Base-by-base conservation (phyloP, 2,329 filamentous ascomycete species). In the Talaromyces sp. region DNA sequence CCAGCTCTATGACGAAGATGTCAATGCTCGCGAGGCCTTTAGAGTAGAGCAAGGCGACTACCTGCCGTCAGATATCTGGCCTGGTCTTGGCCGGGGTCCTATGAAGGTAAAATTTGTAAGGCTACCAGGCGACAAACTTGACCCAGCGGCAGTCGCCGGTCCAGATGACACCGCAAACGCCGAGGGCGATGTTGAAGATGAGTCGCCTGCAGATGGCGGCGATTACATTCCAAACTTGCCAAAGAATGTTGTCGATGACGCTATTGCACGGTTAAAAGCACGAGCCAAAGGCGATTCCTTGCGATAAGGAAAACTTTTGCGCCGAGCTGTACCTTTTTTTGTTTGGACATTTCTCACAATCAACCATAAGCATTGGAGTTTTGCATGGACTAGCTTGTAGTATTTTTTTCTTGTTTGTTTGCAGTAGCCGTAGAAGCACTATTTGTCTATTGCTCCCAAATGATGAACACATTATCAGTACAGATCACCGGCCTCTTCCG, bases 21-120 rank as follows among this genome's bases (percentile, higher is more conserved):
- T 85, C 60, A 81, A 81, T 47, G 87, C 92, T 64, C 83, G 95
- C 42, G 89, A 96, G 65, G 80, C 84, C 0, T 98, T 99, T 73
- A 84, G 90, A 36, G 82, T 88, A 30, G 89, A 96, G 51, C 88
- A 95, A 13, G 93, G 92, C 8, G 91, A 96, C 65, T 96, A 87
- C 71, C 77, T 99, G 11, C 95, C 95, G 0, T 88, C 88, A 0
- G 92, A 97, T 72, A 85, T 97, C 25, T 97, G 92, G 92, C 88
- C 87, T 0, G 90, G 88, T 0, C 84, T 95, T 73, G 84, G 69
- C 51, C 71, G 84, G 65, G 82, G 79, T n/a, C 82, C 80, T 28
- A 84, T 84, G 66, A 80, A 75, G 62, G 80, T 76, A 30, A 70
- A 73, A 57, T 78, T 77, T 51, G 67, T 64, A 30, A 72, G 75